Conservation (phyloP, 805 yeast genomes). For the Myxozyma geophila region DNA sequence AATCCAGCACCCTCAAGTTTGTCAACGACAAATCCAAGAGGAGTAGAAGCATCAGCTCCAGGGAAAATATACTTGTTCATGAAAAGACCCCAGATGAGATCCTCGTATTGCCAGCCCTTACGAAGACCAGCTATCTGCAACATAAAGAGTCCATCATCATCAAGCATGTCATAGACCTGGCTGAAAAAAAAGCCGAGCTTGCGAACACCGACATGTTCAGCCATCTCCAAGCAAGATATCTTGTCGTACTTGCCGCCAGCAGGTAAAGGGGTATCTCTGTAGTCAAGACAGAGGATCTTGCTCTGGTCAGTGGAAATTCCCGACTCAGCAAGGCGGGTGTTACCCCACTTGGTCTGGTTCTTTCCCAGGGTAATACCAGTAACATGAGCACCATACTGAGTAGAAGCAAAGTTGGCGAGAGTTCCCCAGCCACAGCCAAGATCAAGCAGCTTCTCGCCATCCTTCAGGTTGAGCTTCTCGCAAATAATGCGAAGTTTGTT, state of each 20-base stretch:
- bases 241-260: slow-evolving; percentile 70
- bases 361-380: slow-evolving; percentile 90
- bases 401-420: slow-evolving; percentile 79
- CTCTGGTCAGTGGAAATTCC: slow-evolving; percentile 74
- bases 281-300: slow-evolving; percentile 78
- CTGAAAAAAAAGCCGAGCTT: slow-evolving; percentile 73
- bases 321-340: slow-evolving; percentile 65
- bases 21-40: slow-evolving; percentile 79
- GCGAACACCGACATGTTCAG: slow-evolving; percentile 94
- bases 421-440: slow-evolving; percentile 98
- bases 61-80: slow-evolving; percentile 97
- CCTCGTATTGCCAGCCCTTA: slow-evolving; percentile 94
- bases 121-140: slow-evolving; percentile 90
- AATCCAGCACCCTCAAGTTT: slow-evolving; percentile 82
- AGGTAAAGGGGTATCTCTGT: slow-evolving; percentile 86
- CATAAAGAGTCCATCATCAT: slow-evolving; percentile 87
- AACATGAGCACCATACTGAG: slow-evolving; percentile 79
- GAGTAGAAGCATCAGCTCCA: slow-evolving; percentile 96
- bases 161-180: slow-evolving; percentile 85
- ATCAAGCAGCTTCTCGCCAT: slow-evolving; percentile 78
- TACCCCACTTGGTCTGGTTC: slow-evolving; percentile 92
- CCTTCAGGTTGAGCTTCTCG: slow-evolving; percentile 74
- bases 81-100: slow-evolving; percentile 89
- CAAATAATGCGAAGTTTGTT: slow-evolving; percentile 86
- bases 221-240: slow-evolving; percentile 91